phyloP scores from a whole-genome alignment of 208 protist genomes.

The Tritrichomonas foetus region DNA sequence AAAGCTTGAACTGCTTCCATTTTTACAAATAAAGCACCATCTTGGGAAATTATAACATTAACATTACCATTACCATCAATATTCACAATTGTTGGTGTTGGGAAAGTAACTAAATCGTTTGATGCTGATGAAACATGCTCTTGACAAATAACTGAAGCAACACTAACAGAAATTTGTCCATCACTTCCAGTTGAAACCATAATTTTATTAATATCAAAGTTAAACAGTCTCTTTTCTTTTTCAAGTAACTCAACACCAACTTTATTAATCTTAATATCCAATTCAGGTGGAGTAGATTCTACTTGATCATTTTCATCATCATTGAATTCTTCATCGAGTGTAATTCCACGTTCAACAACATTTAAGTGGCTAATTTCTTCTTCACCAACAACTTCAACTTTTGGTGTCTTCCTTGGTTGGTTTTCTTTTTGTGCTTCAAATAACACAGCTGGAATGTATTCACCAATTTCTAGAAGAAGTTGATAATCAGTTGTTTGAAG shows the following conservation, averaged over 20 bases:
- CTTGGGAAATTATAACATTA: not conserved
- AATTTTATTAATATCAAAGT: not conserved
- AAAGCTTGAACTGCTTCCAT: not conserved
- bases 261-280: not conserved
- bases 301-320: not conserved
- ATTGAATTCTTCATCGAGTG: no score
- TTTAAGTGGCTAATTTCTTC: no score
- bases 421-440: not conserved
- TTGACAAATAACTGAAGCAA: not conserved
- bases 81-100: not conserved
- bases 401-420: not conserved
- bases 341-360: no score
- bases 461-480: not conserved
- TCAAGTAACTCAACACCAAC: not conserved
- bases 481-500: not conserved
- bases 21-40: not conserved
- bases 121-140: not conserved
- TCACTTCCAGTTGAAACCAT: not conserved
- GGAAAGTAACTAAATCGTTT: not conserved
- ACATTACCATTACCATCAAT: not conserved
- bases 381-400: no score
- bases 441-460: not conserved
- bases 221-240: not conserved
- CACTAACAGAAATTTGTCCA: not conserved
- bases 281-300: not conserved